Conservation (phyloP, 1,284 basidiomycete species). For the Melampsora americana region DNA sequence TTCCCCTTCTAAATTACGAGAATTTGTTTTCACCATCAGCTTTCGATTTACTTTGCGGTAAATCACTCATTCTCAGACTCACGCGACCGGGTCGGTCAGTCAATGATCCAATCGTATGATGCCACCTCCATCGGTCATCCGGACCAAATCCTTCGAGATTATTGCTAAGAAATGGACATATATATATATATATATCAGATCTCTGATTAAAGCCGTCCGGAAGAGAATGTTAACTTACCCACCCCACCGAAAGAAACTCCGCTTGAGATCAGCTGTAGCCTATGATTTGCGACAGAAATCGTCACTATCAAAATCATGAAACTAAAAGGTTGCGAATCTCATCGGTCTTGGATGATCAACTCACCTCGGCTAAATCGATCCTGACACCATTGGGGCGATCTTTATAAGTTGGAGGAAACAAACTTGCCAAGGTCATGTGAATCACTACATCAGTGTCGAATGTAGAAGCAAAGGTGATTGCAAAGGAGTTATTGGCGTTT, state of each 20-base stretch:
- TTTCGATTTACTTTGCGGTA: neutral
- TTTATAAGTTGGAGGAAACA: neutral
- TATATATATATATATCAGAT: neutral
- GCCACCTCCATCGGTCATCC: neutral
- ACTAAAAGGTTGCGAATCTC: neutral
- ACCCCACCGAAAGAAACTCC: neutral
- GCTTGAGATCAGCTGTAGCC: neutral
- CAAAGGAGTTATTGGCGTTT: neutral
- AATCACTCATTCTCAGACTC: neutral
- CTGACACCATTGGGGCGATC: neutral
- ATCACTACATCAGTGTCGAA: neutral
- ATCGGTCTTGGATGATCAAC: neutral
- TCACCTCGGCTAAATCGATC: neutral
- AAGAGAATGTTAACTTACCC: neutral
- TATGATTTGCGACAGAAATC: neutral
- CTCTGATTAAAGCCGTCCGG: neutral
- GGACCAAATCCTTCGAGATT: neutral
- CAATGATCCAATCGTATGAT: neutral
- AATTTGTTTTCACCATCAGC: neutral
- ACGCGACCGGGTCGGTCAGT: neutral
- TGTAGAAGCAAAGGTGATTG: neutral
- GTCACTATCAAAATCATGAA: neutral
- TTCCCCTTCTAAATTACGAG: neutral
- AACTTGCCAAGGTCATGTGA: neutral
- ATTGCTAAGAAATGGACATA: neutral